These are phyloP conservation scores for Talaromyces verruculosus DNA, from an alignment of 2,329 filamentous ascomycete species.

Conservation along the genomic window DNA sequence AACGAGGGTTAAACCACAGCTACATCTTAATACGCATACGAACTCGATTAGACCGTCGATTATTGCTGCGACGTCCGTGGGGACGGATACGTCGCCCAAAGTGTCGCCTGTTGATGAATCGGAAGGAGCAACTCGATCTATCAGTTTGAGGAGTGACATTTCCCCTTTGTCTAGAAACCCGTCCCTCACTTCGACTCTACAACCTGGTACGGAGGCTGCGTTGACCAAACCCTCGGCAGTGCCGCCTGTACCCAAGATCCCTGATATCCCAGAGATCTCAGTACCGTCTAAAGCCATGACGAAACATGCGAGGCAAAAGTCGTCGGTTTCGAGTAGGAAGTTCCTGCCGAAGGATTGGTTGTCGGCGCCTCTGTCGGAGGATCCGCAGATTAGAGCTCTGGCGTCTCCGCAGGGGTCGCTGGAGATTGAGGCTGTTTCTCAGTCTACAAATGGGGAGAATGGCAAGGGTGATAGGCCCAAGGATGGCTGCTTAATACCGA, in stretches of 20 bases:
- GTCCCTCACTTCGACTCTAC: conserved; percentile 30
- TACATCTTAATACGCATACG: conserved; percentile 33
- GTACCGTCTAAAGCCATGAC: conserved; percentile 23
- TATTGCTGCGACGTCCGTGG: conserved; percentile 22
- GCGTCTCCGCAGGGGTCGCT: conserved; percentile 21
- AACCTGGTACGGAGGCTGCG: conserved; percentile 21
- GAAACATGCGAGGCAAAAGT: conserved; percentile 34
- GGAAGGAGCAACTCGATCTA: neutral
- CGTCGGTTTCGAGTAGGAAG: conserved; percentile 36
- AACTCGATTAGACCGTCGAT: conserved; percentile 33
- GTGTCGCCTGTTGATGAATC: conserved; percentile 14
- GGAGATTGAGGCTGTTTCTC: conserved; percentile 7
- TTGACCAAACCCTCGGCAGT: neutral
- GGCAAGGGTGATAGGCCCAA: neutral
- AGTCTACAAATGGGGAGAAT: neutral
- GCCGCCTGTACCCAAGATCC: conserved; percentile 23
- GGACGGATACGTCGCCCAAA: conserved; percentile 13
- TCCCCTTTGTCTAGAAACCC: conserved; percentile 33
- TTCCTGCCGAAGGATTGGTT: conserved; percentile 36
- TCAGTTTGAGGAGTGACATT: conserved; percentile 26
- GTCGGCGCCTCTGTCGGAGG: conserved; percentile 35
- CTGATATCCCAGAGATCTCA: conserved; percentile 25
- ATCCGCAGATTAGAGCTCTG: conserved; percentile 40
- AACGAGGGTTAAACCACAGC: conserved; percentile 32
- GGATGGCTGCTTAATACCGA: neutral